Evolutionary conservation across 23 red algal genomes (phyloP).

Genomic region (Gracilariopsis chorda): DNA sequence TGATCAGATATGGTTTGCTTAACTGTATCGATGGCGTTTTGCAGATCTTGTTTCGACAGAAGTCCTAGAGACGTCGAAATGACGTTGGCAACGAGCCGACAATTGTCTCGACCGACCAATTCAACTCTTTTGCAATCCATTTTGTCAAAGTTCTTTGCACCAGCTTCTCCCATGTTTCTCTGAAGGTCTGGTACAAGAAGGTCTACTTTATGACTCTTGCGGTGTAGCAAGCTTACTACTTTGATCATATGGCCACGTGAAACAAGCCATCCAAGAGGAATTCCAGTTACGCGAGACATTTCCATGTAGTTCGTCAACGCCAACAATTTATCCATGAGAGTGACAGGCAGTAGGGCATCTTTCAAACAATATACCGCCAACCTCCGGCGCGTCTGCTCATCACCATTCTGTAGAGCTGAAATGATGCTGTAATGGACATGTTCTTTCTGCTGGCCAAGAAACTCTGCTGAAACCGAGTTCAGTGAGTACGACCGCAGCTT

Average conservation of each 20-base stretch:
- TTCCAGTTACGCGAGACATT: slow-evolving; percentile 95
- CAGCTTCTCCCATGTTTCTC: slow-evolving; percentile 4
- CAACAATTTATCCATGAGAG: slow-evolving; percentile 95
- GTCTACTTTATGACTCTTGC: slow-evolving; percentile 73
- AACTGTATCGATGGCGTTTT: slow-evolving; percentile 86
- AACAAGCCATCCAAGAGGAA: slow-evolving; percentile 95
- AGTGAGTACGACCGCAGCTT: slow-evolving; percentile 98
- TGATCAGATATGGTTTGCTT: slow-evolving; percentile 85
- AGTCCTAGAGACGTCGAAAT: slow-evolving; percentile 77
- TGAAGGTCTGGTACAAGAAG: slow-evolving; percentile 86
- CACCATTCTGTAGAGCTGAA: slow-evolving; percentile 82
- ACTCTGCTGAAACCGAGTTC: slow-evolving; percentile 97
- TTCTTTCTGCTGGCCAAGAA: slow-evolving; percentile 97
- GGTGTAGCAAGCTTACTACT: slow-evolving; percentile 94
- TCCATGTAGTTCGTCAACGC: slow-evolving; percentile 99
- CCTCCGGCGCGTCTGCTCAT: slow-evolving; percentile 90
- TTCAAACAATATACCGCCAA: slow-evolving; percentile 98
- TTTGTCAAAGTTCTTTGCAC: slow-evolving; percentile 81
- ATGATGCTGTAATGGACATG: slow-evolving; percentile 99
- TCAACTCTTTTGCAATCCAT: slow-evolving; percentile 99
- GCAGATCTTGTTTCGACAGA: slow-evolving; percentile 74
- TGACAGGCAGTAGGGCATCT: slow-evolving; percentile 88
- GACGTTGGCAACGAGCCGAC: slow-evolving; percentile 96
- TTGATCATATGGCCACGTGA: slow-evolving; percentile 99
- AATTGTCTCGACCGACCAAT: slow-evolving; percentile 97